Percentiles rank a stretch among this genome's conserved stretches.
Evolutionary conservation across 2,329 filamentous ascomycete species (phyloP).

Genomic region (Alternaria novae-zelandiae): DNA sequence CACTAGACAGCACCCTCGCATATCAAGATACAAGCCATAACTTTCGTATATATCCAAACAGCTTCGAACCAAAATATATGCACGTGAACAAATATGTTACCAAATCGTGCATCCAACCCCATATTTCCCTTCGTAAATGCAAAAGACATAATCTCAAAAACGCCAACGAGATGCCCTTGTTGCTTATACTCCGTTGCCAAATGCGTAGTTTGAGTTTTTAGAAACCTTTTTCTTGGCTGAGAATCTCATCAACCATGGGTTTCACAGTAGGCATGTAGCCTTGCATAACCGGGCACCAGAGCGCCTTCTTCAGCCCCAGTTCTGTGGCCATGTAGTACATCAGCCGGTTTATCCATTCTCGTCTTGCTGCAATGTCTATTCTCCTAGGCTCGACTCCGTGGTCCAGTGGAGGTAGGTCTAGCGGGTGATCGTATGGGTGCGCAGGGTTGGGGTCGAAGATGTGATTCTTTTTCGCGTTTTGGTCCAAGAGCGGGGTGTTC

Average conservation of each 20-base stretch:
- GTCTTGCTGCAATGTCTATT: constrained; percentile 28
- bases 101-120: too few species aligned
- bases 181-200: background rate
- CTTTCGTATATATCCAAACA: background rate
- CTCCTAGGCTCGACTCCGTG: constrained; percentile 13
- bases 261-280: constrained; percentile 22
- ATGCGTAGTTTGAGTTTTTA: background rate
- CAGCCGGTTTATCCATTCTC: constrained; percentile 37
- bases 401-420: constrained; percentile 8
- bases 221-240: constrained; percentile 5
- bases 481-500: background rate
- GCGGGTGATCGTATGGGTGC: constrained; percentile 27
- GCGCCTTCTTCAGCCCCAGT: constrained; percentile 36
- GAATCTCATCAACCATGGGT: constrained; percentile 20
- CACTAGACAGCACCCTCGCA: background rate
- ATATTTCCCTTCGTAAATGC: background rate
- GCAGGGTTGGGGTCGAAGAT: constrained; percentile 28
- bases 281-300: constrained; percentile 31
- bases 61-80: background rate
- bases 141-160: background rate
- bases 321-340: constrained; percentile 32
- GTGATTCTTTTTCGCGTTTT: constrained; percentile 12
- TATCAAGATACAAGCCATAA: background rate
- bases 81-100: background rate
- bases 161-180: constrained; percentile 2